phyloP scores from a whole-genome alignment of 352 stramenopile genomes.

The Globisporangium takayamanum region DNA sequence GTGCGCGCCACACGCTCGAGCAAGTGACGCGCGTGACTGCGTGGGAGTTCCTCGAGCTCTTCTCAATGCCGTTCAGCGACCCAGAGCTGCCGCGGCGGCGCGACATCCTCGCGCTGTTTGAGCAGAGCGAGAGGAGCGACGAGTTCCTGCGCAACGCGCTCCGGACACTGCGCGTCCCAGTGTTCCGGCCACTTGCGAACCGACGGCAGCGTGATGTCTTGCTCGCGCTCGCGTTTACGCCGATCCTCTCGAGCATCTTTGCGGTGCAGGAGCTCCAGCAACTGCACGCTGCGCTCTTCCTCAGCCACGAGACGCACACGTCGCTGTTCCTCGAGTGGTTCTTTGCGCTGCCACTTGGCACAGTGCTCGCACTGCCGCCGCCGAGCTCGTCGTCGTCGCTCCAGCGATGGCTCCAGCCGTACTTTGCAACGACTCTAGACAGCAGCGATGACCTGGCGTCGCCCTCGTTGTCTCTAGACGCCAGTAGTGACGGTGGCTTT shows the following conservation, averaged over 20 bases:
- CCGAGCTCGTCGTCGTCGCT: conserved; percentile 67
- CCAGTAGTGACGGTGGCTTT: conserved; percentile 11
- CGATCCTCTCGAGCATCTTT: conserved; percentile 73
- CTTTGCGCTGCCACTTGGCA: conserved; percentile 59
- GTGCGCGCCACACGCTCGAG: conserved; percentile 31
- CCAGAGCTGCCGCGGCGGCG: conserved; percentile 44
- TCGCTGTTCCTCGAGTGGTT: conserved; percentile 79
- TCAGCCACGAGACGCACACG: conserved; percentile 40
- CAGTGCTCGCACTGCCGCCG: conserved; percentile 47
- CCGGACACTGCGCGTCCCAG: conserved; percentile 32
- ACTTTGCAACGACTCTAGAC: conserved; percentile 33
- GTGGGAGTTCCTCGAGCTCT: conserved; percentile 75
- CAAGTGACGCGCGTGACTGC: conserved; percentile 40
- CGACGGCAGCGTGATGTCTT: conserved; percentile 29
- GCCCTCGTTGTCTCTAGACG: background rate
- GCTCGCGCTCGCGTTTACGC: conserved; percentile 63
- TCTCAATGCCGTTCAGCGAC: conserved; percentile 74
- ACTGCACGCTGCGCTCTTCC: conserved; percentile 54
- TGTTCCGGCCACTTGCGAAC: conserved; percentile 42
- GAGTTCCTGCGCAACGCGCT: conserved; percentile 50
- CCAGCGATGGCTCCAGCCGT: conserved; percentile 68
- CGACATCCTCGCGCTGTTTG: conserved; percentile 59
- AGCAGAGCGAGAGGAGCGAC: conserved; percentile 48
- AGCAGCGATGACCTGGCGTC: conserved; percentile 14
- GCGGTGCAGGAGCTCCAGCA: conserved; percentile 63